Base-by-base conservation (phyloP, 495 filamentous ascomycete species). In the Penicillium alfredii region DNA sequence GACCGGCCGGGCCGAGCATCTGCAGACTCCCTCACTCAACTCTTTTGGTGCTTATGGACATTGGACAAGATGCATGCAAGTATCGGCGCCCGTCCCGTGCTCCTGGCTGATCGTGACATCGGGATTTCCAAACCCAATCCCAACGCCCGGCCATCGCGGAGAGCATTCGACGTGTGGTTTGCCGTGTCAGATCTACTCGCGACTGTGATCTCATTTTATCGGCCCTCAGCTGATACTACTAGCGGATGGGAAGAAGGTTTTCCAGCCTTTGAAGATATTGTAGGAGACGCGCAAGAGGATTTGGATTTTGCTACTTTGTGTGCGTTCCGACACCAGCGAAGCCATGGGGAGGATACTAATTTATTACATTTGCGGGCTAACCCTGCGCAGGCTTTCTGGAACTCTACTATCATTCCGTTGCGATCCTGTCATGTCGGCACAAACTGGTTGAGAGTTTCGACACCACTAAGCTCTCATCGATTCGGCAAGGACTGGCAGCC, bases 1-100 rank as follows among this genome's bases (percentile, higher is more conserved):
- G 63, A 67, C 27, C 63, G 61, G 12, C 62, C 68, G 16, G 49
- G 57, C 16, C 58, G 59, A 35, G 40, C 38, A 41, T 34, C 55
- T 30, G 44, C 53, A 43, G 56, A 69, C 24, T 46, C 58, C n/a
- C 43, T 65, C n/a, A 66, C 72, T 5, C 55, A 63, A 8, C 56
- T 85, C 0, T 82, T 85, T 39, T 84, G 78, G 64, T 78, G 76
- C 25, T 44, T 86, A 9, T 85, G 80, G 73, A 73, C 77, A 8
- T 49, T 86, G 6, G 82, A 87, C 48, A 73, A 80, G 24, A 61
- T 82, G 23, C 76, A 79, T 39, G 71, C 74, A 4, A 68, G 73
- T 13, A 76, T 82, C 25, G 75, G 77, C 35, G 81, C 77, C 16
- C 67, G 82, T 4, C 80, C 82, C 2, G 62, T 81, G 27, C 47